phyloP scores from a whole-genome alignment of 495 filamentous ascomycete genomes.

The Penicillium paxilli region DNA sequence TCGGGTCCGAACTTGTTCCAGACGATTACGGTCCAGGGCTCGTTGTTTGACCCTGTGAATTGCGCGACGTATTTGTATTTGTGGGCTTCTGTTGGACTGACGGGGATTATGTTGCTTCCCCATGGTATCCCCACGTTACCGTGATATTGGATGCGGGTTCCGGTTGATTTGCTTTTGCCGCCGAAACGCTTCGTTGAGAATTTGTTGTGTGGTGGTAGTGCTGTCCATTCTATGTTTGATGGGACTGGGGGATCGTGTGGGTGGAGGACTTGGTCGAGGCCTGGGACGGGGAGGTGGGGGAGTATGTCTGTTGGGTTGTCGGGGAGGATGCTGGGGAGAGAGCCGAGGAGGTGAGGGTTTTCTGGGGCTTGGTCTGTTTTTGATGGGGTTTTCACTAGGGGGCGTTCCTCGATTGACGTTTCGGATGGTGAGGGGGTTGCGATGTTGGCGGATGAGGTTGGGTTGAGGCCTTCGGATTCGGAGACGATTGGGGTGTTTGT shows the following conservation, averaged over 20 bases:
- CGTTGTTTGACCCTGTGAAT: constrained; percentile 37
- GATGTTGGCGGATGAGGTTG: background rate
- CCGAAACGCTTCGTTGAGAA: constrained; percentile 32
- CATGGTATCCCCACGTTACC: constrained; percentile 55
- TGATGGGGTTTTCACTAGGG: background rate
- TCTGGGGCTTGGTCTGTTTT: background rate
- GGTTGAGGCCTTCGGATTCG: constrained; percentile 6
- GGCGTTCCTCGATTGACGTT: background rate
- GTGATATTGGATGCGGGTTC: constrained; percentile 31
- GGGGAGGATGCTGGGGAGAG: constrained; percentile 8
- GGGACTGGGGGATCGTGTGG: background rate
- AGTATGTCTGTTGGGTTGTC: constrained; percentile 6
- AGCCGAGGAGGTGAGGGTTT: background rate
- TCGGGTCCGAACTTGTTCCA: constrained; percentile 57
- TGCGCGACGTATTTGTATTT: constrained; percentile 49
- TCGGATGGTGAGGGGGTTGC: background rate
- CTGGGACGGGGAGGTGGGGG: constrained; percentile 6
- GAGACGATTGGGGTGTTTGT: background rate
- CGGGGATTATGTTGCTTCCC: constrained; percentile 53
- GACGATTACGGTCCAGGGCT: constrained; percentile 43
- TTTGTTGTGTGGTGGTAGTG: constrained; percentile 17
- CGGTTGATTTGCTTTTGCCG: constrained; percentile 24
- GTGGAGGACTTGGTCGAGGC: constrained; percentile 11
- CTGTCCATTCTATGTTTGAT: constrained; percentile 26
- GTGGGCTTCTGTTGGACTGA: constrained; percentile 32